Evolutionary conservation across 2,329 filamentous ascomycete species (phyloP), one percentile per base, ranked within the genome.

Genomic region (Fusarium bulbicola): DNA sequence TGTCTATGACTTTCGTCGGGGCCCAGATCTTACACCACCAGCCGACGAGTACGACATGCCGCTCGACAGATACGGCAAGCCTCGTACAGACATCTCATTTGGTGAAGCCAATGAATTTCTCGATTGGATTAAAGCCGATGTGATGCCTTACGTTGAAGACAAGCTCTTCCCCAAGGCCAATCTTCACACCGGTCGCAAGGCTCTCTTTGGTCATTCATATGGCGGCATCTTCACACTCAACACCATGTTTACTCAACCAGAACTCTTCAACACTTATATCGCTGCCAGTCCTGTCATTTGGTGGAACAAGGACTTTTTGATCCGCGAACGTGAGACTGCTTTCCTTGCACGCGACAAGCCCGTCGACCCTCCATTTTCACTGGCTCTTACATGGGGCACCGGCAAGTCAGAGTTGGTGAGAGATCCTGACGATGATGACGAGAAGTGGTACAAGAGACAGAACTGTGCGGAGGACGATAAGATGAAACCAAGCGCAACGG

Each of bases 171-270:
- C 76, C 7, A 54, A 76, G 42, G 46, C 76, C 21, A 32, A 78
- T 67, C 32, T 85, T 79, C 63, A 78, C 74, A 79, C 82, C 21
- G 75, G 78, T 4, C 80, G 81, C 30, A 84, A 84, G 54, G 86
- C 84, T 1, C 77, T 88, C 2, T 86, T 83, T 45, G 86, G 86
- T 0, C 86, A 88, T 63, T 87, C 85, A 0, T 86, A 85, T 32
- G 85, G 85, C 5, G 86, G 85, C 0, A 77, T 88, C 2, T 87
- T 87, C 52, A 78, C 81, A 1, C 79, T 88, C 7, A 84, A 86
- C 65, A 78, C 82, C 0, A 78, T 87, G 14, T 83, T 84, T 59
- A 83, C 80, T 1, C 76, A 79, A 8, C 82, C 84, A 1, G 70
- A 76, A 3, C 77, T 82, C 6, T 87, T 87, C 60, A 79, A 86